Evolutionary conservation across 805 yeast species (phyloP), one percentile per base, ranked within the genome.

Genomic region (Scheffersomyces stipitis): DNA sequence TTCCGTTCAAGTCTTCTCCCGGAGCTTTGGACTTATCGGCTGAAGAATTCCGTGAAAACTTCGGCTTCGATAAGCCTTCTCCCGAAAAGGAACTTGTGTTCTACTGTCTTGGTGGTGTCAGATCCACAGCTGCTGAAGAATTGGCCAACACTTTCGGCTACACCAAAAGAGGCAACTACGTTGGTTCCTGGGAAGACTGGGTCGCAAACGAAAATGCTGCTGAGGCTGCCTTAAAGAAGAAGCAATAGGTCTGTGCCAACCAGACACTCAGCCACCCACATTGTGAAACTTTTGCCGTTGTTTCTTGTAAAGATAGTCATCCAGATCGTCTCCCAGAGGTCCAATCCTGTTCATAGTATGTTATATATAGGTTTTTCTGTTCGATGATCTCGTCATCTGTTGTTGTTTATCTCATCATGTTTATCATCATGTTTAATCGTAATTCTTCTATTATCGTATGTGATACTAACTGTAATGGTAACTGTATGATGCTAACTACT

Each of bases 111-210:
- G 96, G 86, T 6, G 99, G 99, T 38, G 85, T 89, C 31, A 81
- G 99, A 69, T 83, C 95, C 16, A 75, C 87, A 30, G 87, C 88
- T 44, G 90, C 96, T 29, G 96, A 88, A 58, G 95, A 87, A 56
- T 72, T 91, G 55, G 98, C 98, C 10, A 77, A 80, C 43, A 85
- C 96, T 16, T 87, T 83, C 62, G 98, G 97, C 8, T 91, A 91
- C 64, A 66, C 74, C 33, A 76, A 85, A 49, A 76, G 96, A 48
- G 88, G 90, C 39, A 86, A 89, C 61, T 91, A 91, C 64, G 63
- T 74, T 28, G 98, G 98, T 4, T 85, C 96, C 9, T 85, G 81
- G 62, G 81, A 78, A 52, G 97, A 91, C 59, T 91, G 98, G 98
- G 55, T 66, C 34, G 42, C 65, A 26, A 56, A 60, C 35, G 73